A percentile compares a stretch with the other conserved stretches of the same genome.
phyloP scores from a whole-genome alignment of 768 basidiomycete genomes.

The Holtermannia corniformis region DNA sequence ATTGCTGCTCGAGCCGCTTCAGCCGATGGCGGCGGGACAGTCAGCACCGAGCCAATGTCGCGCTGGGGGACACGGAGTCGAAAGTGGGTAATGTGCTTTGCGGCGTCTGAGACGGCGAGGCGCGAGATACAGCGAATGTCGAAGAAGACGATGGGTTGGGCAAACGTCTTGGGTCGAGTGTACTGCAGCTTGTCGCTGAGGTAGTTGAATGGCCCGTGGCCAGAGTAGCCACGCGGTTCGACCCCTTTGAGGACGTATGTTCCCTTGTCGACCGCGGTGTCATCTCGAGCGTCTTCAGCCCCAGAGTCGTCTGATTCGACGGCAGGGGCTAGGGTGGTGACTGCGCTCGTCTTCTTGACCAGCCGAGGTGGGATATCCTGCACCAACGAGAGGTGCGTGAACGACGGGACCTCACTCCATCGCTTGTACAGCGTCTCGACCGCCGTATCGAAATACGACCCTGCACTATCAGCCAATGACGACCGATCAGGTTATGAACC shows the following conservation, averaged over 20 bases:
- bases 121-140: slow-evolving; percentile 49
- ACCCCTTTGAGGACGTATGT: slow-evolving; percentile 43
- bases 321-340: background rate
- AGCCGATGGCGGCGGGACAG: slow-evolving; percentile 7
- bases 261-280: slow-evolving; percentile 15
- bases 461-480: slow-evolving; percentile 43
- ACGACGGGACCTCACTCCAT: slow-evolving; percentile 49
- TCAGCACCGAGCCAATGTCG: slow-evolving; percentile 35
- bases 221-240: slow-evolving; percentile 28
- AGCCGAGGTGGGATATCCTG: slow-evolving; percentile 43
- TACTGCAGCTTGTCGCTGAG: slow-evolving; percentile 29
- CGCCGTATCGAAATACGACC: slow-evolving; percentile 72
- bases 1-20: slow-evolving; percentile 9
- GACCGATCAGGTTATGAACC: slow-evolving; percentile 2
- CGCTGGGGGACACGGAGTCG: slow-evolving; percentile 62
- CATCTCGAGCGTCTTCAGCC: slow-evolving; percentile 16
- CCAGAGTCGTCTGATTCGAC: slow-evolving; percentile 3
- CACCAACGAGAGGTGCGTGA: slow-evolving; percentile 40
- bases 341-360: slow-evolving; percentile 23
- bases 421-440: slow-evolving; percentile 51
- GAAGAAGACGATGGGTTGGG: slow-evolving; percentile 84
- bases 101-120: slow-evolving; percentile 46
- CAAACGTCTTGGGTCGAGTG: slow-evolving; percentile 43
- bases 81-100: slow-evolving; percentile 49
- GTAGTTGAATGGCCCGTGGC: slow-evolving; percentile 40